Percentiles rank a stretch among this genome's conserved stretches.
Evolutionary conservation across 2,329 filamentous ascomycete species (phyloP).

Genomic region (Mollisia scopiformis): DNA sequence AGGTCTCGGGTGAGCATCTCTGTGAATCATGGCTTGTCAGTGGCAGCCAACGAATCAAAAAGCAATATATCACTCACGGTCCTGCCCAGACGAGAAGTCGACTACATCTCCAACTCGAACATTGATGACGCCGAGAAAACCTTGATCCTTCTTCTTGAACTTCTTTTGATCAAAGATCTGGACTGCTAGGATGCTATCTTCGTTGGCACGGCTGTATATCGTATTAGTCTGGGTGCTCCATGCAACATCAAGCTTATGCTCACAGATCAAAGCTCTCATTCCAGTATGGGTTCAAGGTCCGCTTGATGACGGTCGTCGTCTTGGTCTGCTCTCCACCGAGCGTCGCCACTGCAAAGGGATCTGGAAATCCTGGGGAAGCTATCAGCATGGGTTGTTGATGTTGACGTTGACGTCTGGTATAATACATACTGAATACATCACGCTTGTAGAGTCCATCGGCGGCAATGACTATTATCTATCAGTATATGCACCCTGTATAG

Average conservation of each 20-base stretch:
- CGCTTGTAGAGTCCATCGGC: slow-evolving; percentile 98
- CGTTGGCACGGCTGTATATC: slow-evolving; percentile 77
- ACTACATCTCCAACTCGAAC: slow-evolving; percentile 94
- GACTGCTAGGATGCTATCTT: slow-evolving; percentile 95
- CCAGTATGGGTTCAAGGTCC: slow-evolving; percentile 99
- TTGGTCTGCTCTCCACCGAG: slow-evolving; percentile 97
- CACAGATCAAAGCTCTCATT: slow-evolving; percentile 99
- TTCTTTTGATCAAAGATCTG: slow-evolving; percentile 99
- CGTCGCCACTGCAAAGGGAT: slow-evolving; percentile 96
- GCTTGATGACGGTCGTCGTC: slow-evolving; percentile 96
- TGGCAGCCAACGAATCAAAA: slow-evolving; percentile 10
- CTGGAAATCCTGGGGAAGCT: slow-evolving; percentile 77
- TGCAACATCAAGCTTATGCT: slow-evolving; percentile 29
- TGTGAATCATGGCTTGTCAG: slow-evolving; percentile 35
- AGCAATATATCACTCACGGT: slow-evolving; percentile 65
- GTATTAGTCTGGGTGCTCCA: slow-evolving; percentile 8
- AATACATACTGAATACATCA: slow-evolving; percentile 91
- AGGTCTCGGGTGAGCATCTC: slow-evolving; percentile 98
- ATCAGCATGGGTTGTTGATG: slow-evolving; percentile 20
- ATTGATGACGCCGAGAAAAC: slow-evolving; percentile 97
- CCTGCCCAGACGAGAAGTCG: slow-evolving; percentile 84
- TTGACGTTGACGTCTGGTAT: background rate
- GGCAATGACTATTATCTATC: slow-evolving; percentile 78
- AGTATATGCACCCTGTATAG: slow-evolving; percentile 34
- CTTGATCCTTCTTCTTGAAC: slow-evolving; percentile 99